Percentiles rank a stretch among this genome's conserved stretches.
phyloP scores from a whole-genome alignment of 129 eudicot genomes.

The Tagetes erecta region DNA sequence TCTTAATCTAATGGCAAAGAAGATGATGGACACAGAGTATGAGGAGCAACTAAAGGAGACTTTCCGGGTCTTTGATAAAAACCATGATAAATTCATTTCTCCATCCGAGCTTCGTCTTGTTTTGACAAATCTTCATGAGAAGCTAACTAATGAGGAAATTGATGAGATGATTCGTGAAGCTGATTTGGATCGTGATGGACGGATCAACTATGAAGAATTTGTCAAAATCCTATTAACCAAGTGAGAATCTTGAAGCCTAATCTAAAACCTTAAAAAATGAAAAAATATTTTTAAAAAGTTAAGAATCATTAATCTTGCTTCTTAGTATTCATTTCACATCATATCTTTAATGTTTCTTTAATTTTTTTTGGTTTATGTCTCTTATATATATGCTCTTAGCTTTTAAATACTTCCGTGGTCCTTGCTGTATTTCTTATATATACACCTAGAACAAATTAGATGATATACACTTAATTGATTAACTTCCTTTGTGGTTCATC shows the following conservation, averaged over 20 bases:
- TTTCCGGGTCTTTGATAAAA: conserved; percentile 62
- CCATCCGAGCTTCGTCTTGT: conserved; percentile 67
- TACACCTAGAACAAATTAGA: no score
- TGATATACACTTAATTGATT: no score
- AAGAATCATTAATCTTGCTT: no score
- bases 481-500: no score
- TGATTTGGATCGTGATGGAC: conserved; percentile 64
- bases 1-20: conserved; percentile 59
- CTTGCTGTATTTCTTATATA: no score
- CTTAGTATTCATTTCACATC: no score
- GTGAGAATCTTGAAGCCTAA: conserved; percentile 19
- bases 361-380: no score
- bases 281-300: no score
- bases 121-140: conserved; percentile 68
- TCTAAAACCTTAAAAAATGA: no score
- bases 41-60: conserved; percentile 71
- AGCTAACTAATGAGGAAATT: conserved; percentile 63
- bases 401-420: no score
- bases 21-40: conserved; percentile 68
- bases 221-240: conserved; percentile 70
- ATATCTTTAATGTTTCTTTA: no score
- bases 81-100: conserved; percentile 62
- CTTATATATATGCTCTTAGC: no score
- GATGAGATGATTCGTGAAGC: conserved; percentile 74
- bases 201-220: conserved; percentile 67